Base-by-base conservation (phyloP, 2,329 filamentous ascomycete genomes). In the Graphilbum fragrans region DNA sequence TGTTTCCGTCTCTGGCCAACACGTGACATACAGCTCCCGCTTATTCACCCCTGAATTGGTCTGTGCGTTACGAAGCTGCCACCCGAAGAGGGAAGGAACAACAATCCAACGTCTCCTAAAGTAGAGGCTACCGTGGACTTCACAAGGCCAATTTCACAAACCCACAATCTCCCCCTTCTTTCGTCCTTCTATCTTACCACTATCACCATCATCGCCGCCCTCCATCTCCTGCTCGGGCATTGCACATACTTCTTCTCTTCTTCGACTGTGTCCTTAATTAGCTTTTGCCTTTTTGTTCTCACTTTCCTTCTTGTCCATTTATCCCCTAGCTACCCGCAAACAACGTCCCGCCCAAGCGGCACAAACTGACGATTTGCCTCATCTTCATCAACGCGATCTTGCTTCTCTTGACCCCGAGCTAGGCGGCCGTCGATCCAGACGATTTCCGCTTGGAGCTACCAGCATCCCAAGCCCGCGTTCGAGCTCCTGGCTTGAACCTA, bases 121-220 rank as follows among this genome's bases (percentile, higher is more conserved):
- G 42, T 44, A 49, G 43, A 45, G 45, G 45, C 42, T 44, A 49
- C 46, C 39, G 45, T 44, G 44, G 38, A 45, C 42, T 37, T 39
- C 41, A 45, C 42, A 41, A 44, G 39, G 42, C 42, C 38, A 47
- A 45, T 47, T 49, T 46, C 43, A 37, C 39, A 29, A 42, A 45
- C 35, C 35, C 42, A 32, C 31, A 38, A 22, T 35, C 41, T 42
- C 38, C 31, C 37, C 25, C 39, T 41, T 38, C 36, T 39, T 25
- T 33, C 21, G 18, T 42, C 23, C 36, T 42, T 22, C 21, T 27
- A 8, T 12, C 12, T 12, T 8, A 16, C 29, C 12, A 31, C 12
- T 14, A 18, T 35, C 34, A 23, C 35, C 38, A 38, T 45, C 43
- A 35, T 40, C 43, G 37, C 38, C 39, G 35, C 29, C 42, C 38